These are phyloP conservation scores for Pulveroboletus sp. DNA, from an alignment of 768 basidiomycete genomes.

Conservation along the genomic window DNA sequence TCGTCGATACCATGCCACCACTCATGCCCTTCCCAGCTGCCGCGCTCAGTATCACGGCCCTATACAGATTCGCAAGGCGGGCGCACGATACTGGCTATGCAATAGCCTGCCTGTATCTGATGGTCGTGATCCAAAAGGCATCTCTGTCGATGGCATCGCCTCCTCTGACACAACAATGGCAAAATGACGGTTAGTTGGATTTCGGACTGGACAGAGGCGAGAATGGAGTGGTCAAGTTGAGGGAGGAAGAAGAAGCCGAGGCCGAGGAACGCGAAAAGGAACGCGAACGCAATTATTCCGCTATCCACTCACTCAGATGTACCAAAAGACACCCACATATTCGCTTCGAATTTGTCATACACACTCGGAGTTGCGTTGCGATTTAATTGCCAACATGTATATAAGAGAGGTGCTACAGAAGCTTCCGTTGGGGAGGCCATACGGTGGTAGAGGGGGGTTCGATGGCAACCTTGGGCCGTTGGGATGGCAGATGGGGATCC, in stretches of 20 bases:
- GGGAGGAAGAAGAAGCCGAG: constrained; percentile 81
- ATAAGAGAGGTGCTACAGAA: too few species aligned
- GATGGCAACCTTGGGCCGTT: too few species aligned
- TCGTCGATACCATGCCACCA: not conserved
- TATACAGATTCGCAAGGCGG: constrained; percentile 82
- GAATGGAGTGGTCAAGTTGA: constrained; percentile 72
- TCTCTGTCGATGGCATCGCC: constrained; percentile 56
- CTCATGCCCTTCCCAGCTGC: constrained; percentile 52
- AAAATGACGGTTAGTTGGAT: constrained; percentile 77
- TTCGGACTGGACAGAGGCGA: constrained; percentile 83
- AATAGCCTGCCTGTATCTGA: constrained; percentile 74
- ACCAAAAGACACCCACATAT: constrained; percentile 19
- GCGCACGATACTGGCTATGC: too few species aligned
- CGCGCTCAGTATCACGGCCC: constrained; percentile 79
- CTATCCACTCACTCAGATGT: too few species aligned
- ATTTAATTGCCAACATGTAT: too few species aligned
- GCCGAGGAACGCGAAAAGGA: constrained; percentile 74
- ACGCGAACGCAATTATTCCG: constrained; percentile 37
- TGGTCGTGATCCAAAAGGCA: constrained; percentile 81
- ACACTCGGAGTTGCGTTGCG: too few species aligned
- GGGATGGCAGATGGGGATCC: too few species aligned
- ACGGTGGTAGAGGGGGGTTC: too few species aligned
- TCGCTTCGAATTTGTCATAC: constrained; percentile 18
- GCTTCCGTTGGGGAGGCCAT: too few species aligned
- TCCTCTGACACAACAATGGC: constrained; percentile 40